Evolutionary conservation across 23 red algal genomes (phyloP).

Genomic region (Gracilaria domingensis): DNA sequence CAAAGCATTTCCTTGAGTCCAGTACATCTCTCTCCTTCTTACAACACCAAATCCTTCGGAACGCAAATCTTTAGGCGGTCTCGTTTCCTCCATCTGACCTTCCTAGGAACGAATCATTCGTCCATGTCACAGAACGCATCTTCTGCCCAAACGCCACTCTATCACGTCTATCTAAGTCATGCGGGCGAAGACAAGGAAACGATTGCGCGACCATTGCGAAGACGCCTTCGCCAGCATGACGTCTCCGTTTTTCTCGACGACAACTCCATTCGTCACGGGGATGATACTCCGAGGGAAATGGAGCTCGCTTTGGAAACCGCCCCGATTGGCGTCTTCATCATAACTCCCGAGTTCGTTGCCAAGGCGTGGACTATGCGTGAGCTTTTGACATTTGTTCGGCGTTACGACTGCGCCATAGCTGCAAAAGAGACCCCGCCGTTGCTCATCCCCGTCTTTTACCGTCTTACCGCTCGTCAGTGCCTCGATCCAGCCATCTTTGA

Average conservation of each 20-base stretch:
- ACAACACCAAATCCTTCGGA: too few relatives aligned
- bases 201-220: neutral
- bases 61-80: too few relatives aligned
- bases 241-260: neutral
- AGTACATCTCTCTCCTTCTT: too few relatives aligned
- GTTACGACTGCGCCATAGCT: neutral
- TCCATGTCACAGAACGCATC: neutral
- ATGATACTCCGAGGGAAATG: too few relatives aligned
- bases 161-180: neutral
- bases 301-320: too few relatives aligned
- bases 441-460: constrained; percentile 6
- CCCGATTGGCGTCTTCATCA: too few relatives aligned
- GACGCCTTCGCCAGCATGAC: neutral
- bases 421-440: neutral
- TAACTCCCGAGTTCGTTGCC: too few relatives aligned
- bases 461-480: neutral
- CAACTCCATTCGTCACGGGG: too few relatives aligned
- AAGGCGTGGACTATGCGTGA: neutral
- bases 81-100: too few relatives aligned
- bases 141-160: neutral
- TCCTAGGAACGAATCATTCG: too few relatives aligned
- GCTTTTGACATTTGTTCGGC: neutral
- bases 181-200: constrained; percentile 26
- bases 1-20: too few relatives aligned
- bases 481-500: neutral